Conservation (phyloP, 1,139 yeast species). For the Cylindricascospora bacillispora region DNA sequence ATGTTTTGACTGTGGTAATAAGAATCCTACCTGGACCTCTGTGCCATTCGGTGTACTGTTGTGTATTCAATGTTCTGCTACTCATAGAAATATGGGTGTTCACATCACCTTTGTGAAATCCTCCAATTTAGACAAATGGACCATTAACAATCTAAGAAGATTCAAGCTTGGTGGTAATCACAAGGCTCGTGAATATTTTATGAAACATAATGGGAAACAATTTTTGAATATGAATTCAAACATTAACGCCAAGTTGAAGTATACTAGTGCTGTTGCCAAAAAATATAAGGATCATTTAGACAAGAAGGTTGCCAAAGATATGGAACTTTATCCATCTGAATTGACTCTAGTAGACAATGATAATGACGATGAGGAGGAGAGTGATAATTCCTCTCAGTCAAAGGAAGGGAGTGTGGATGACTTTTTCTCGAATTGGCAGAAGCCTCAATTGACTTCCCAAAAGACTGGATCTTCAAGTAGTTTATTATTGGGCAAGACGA, state of each 20-base stretch:
- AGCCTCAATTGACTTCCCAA: slow-evolving; percentile 35
- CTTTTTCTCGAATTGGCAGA: slow-evolving; percentile 85
- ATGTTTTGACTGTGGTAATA: slow-evolving; percentile 88
- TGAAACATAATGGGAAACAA: slow-evolving; percentile 74
- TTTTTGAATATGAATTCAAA: slow-evolving; percentile 34
- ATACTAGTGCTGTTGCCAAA: slow-evolving; percentile 65
- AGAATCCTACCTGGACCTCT: slow-evolving; percentile 97
- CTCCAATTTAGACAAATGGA: slow-evolving; percentile 87
- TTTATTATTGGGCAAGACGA: slow-evolving; percentile 9
- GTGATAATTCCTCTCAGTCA: slow-evolving; percentile 24
- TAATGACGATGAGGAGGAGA: slow-evolving; percentile 26
- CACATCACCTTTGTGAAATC: slow-evolving; percentile 93
- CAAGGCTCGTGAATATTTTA: slow-evolving; percentile 67
- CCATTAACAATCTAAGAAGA: slow-evolving; percentile 71
- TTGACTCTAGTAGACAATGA: slow-evolving; percentile 49
- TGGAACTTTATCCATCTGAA: slow-evolving; percentile 50
- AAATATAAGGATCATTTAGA: slow-evolving; percentile 72
- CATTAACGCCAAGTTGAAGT: slow-evolving; percentile 62
- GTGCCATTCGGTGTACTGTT: slow-evolving; percentile 91
- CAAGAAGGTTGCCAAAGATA: slow-evolving; percentile 54
- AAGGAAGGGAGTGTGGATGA: slow-evolving; percentile 53
- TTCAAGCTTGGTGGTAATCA: slow-evolving; percentile 91
- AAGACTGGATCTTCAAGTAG: slow-evolving; percentile 16
- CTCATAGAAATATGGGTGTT: slow-evolving; percentile 90
- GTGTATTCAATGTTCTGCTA: slow-evolving; percentile 93